Evolutionary conservation across 2,329 filamentous ascomycete genomes (phyloP), one percentile per base, ranked within the genome.

Genomic region (Colletotrichum costaricense): DNA sequence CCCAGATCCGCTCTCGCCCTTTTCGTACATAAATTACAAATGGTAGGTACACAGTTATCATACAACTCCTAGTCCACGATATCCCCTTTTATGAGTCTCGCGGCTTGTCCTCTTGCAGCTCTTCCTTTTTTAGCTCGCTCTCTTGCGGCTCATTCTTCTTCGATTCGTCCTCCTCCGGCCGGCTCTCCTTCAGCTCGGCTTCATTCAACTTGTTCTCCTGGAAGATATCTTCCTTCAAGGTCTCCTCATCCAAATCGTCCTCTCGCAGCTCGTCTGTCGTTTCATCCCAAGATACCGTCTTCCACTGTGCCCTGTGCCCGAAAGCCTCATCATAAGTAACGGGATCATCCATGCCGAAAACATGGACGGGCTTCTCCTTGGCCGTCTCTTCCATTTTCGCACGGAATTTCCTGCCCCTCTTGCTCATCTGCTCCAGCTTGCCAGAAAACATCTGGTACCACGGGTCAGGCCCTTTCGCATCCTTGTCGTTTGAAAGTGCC

Each of bases 351-450:
- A 81, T 76, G 76, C 88, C 88, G 26, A 88, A 82, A 56, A 90
- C 83, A 55, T 86, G 83, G 14, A 89, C 77, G 1, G 86, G 86
- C 26, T 82, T 78, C 58, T 81, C 78, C 70, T 85, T 81, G 69
- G 92, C 89, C 35, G 86, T 78, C 78, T 85, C 77, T 68, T 91
- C 88, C 79, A 92, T 84, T 75, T 82, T 73, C 67, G 85, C 78
- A 72, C 94, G 89, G 81, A 89, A 93, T 63, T 80, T 73, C 56
- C 88, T 87, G 8, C 95, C 94, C 65, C 84, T 79, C 14, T 85
- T 77, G 66, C 87, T 91, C 58, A 81, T 77, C 65, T 77, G 71
- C 6, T 82, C 78, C 69, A 89, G 79, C 9, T 79, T 76, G 33
- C 86, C 85, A 22, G 75, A 68, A 76, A 86, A 89, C 81, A 88